Conservation (phyloP, 139 green algal species). For the Coccomyxa sp. region DNA sequence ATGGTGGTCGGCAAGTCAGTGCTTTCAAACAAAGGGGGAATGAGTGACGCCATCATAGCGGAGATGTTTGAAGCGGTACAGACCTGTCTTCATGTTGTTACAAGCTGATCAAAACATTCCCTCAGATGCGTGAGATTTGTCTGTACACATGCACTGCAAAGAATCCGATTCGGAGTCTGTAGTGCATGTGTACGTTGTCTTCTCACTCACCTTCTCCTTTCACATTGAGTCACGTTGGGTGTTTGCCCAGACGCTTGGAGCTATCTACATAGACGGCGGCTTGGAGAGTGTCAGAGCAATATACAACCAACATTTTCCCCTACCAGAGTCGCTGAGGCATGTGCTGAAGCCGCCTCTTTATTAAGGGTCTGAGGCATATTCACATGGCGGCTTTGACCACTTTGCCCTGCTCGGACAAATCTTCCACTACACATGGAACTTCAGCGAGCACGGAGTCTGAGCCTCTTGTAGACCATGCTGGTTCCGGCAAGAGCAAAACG, state of each 20-base stretch:
- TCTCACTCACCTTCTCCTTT: neutral
- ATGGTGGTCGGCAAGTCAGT: neutral
- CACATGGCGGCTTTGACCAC: too few species aligned
- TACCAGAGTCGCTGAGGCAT: neutral
- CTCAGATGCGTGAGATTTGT: neutral
- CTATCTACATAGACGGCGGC: neutral
- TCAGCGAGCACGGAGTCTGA: too few species aligned
- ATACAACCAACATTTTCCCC: neutral
- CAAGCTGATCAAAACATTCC: neutral
- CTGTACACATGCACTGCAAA: neutral
- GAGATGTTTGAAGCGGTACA: conserved; percentile 6
- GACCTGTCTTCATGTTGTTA: neutral
- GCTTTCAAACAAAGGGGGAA: neutral
- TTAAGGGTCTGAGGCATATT: too few species aligned
- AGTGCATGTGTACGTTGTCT: too few species aligned
- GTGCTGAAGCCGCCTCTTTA: neutral
- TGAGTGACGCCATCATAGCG: neutral
- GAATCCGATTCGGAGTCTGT: too few species aligned
- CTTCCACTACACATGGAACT: too few species aligned
- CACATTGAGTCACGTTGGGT: neutral
- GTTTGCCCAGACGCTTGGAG: neutral
- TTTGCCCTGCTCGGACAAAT: too few species aligned
- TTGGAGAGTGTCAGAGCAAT: neutral
- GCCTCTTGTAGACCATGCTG: too few species aligned
- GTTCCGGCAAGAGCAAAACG: too few species aligned